Conservation (phyloP, 805 yeast species). For the Sporopachydermia quercuum region DNA sequence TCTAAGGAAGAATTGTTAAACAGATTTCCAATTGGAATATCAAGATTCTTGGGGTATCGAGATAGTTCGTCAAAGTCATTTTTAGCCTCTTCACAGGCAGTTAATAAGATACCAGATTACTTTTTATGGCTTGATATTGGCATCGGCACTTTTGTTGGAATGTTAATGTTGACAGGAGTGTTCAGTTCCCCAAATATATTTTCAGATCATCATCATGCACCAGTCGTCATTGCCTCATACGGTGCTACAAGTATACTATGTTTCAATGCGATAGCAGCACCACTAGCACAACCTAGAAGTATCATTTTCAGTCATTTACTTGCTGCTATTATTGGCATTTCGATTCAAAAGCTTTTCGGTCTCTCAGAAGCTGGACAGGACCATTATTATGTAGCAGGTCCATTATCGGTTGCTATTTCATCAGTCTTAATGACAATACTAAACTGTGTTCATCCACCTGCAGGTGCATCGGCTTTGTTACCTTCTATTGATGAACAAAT, state of each 20-base stretch:
- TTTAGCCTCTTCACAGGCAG: background rate
- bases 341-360: slow-evolving; percentile 38
- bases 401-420: slow-evolving; percentile 38
- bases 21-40: background rate
- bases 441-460: slow-evolving; percentile 56
- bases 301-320: slow-evolving; percentile 41
- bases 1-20: background rate
- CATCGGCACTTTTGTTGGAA: slow-evolving; percentile 28
- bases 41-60: background rate
- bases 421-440: slow-evolving; percentile 37
- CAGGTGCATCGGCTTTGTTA: slow-evolving; percentile 53
- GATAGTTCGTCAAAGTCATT: background rate
- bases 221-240: slow-evolving; percentile 36
- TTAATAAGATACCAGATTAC: background rate
- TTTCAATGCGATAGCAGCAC: slow-evolving; percentile 39
- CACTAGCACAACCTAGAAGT: slow-evolving; percentile 53
- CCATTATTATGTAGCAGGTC: slow-evolving; percentile 43
- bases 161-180: slow-evolving; percentile 30
- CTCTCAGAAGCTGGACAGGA: slow-evolving; percentile 27
- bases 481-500: slow-evolving; percentile 34
- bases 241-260: slow-evolving; percentile 51
- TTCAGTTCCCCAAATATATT: slow-evolving; percentile 26
- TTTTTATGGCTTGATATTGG: background rate
- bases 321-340: slow-evolving; percentile 36
- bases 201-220: slow-evolving; percentile 22